phyloP scores from a whole-genome alignment of 2,329 filamentous ascomycete genomes.

The Colletotrichum kahawae region DNA sequence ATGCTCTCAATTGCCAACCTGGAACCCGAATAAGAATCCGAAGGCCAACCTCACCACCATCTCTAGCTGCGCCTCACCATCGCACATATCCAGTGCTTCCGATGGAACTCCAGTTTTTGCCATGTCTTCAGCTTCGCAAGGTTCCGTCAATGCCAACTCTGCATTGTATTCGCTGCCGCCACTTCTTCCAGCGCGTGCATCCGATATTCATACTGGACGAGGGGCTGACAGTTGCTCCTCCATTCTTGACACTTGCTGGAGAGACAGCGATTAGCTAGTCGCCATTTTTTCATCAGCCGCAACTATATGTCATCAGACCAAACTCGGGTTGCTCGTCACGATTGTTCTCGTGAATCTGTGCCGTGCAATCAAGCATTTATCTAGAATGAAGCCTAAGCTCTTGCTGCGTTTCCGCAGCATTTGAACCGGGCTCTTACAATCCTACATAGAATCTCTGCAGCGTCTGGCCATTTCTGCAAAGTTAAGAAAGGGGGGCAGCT shows the following conservation, averaged over 20 bases:
- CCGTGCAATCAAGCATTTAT: not conserved
- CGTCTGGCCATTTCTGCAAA: not conserved
- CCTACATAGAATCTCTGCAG: not conserved
- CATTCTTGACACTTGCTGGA: not conserved
- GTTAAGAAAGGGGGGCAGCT: not conserved
- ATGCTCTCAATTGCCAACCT: constrained; percentile 4
- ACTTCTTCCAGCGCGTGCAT: not conserved
- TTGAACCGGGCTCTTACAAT: not conserved
- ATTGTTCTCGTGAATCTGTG: not conserved
- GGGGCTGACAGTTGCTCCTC: not conserved
- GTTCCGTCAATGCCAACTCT: not conserved
- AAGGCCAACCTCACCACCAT: not conserved
- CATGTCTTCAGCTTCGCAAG: not conserved
- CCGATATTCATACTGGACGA: not conserved
- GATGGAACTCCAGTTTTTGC: not conserved
- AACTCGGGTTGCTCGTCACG: not conserved
- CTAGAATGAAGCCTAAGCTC: not conserved
- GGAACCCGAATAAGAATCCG: constrained; percentile 20
- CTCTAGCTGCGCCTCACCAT: not conserved
- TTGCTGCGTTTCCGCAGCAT: not conserved
- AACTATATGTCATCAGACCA: not conserved
- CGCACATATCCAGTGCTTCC: not conserved
- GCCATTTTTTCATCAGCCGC: not conserved
- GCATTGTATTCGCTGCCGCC: not conserved
- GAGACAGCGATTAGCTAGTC: not conserved